Base-by-base conservation (phyloP, 208 protist species). In the Trypanosoma congolense region DNA sequence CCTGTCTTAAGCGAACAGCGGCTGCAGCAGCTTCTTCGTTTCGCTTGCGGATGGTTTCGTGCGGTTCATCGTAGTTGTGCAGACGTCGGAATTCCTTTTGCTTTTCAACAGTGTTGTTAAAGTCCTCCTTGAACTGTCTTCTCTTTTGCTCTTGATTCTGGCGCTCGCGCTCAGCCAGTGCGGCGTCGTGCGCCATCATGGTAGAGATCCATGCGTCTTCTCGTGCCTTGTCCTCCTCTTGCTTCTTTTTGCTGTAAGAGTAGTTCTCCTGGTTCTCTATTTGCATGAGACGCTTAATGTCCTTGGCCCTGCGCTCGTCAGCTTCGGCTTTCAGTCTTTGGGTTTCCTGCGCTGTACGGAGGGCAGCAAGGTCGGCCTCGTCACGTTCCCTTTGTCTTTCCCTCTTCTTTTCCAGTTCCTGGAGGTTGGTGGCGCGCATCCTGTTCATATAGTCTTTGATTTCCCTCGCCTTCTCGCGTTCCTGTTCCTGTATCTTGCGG, bases 41-140 rank as follows among this genome's bases (percentile, higher is more conserved):
- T 22, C 79, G 75, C 59, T 69, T 65, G 9, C 82, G 79, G 35
- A 73, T 77, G 22, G 77, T 50, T 22, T 88, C 75, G 21, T 42
- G 51, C n/a, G 81, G 77, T 55, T 93, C 86, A 26, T 93, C 82
- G 61, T 87, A 90, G 68, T 93, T 88, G 68, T 90, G 74, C 28
- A 18, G 66, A 9, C 62, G 60, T 42, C 66, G 70, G 56, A 88
- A 90, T 59, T 86, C 82, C 65, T 77, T 75, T 36, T 93, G 79
- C 21, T 84, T 81, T n/a, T 21, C 60, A n/a, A 88, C 70, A 33
- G 50, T 68, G 30, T 80, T 80, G 19, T 83, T 74, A 47, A 93
- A 84, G 24, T 88, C 82, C 18, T 64, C 43, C 30, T 70, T 73
- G 70, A 81, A 93, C 30, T 74, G 75, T 18, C 80, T 55, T 56